phyloP scores from a whole-genome alignment of 495 filamentous ascomycete genomes.

The Annulohypoxylon bovei region DNA sequence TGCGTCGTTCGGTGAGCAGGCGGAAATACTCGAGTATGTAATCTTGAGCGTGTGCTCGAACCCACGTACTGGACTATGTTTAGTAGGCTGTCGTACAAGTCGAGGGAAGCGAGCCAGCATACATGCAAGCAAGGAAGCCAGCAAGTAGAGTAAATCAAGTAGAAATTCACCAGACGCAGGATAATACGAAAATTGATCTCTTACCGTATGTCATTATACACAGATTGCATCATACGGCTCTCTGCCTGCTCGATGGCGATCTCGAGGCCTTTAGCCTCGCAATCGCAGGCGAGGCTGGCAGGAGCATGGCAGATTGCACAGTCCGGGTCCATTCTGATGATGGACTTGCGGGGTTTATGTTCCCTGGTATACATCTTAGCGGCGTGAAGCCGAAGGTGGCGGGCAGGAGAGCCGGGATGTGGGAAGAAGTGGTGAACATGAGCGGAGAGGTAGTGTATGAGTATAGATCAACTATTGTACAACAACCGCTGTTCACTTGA shows the following conservation, averaged over 20 bases:
- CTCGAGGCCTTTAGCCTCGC: conserved; percentile 73
- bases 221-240: conserved; percentile 67
- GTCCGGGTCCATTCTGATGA: conserved; percentile 72
- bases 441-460: conserved; percentile 25
- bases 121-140: conserved; percentile 4
- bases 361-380: conserved; percentile 65
- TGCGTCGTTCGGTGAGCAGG: conserved; percentile 67
- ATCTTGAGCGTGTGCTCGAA: conserved; percentile 73
- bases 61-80: conserved; percentile 66
- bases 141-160: background rate
- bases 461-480: conserved; percentile 44
- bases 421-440: conserved; percentile 46
- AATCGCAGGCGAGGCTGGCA: conserved; percentile 69
- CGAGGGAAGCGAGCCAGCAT: background rate
- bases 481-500: conserved; percentile 42
- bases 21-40: conserved; percentile 76
- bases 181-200: conserved; percentile 23
- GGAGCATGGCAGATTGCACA: conserved; percentile 76
- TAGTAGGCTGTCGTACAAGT: conserved; percentile 29
- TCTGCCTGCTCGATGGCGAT: conserved; percentile 74
- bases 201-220: conserved; percentile 73
- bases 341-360: conserved; percentile 55
- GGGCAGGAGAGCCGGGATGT: conserved; percentile 42
- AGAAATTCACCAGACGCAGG: conserved; percentile 1
- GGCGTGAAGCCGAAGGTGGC: conserved; percentile 48